A percentile compares a stretch with the other conserved stretches of the same genome.
phyloP scores from a whole-genome alignment of 192 early-diverging fungal species.

The Pilaira anomala region DNA sequence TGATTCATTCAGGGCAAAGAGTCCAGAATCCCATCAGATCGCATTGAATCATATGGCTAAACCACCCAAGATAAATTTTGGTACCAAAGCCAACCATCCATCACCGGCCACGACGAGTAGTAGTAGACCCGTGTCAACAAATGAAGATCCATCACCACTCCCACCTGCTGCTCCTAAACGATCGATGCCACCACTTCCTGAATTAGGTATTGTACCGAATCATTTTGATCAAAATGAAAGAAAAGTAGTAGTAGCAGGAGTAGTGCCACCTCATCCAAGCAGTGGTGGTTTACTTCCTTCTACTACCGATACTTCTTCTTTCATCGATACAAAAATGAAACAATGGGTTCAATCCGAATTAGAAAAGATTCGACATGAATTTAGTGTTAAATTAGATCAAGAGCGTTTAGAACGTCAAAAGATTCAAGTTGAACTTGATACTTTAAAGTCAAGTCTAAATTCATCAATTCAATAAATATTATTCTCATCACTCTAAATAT shows the following conservation, averaged over 20 bases:
- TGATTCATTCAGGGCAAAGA: background rate
- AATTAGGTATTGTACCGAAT: background rate
- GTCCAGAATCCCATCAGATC: background rate
- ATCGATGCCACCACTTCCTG: conserved; percentile 9
- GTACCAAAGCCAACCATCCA: background rate
- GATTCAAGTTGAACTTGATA: conserved; percentile 25
- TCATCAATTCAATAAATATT: too few species aligned
- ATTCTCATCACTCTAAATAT: too few species aligned
- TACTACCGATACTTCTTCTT: background rate
- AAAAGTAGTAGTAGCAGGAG: background rate
- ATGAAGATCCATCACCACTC: background rate
- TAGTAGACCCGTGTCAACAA: background rate
- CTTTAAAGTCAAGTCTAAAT: conserved; percentile 5
- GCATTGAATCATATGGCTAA: conserved; percentile 1
- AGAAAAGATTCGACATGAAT: conserved; percentile 23
- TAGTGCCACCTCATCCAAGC: background rate
- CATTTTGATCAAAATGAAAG: background rate
- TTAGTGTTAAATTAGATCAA: conserved; percentile 18
- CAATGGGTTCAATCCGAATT: conserved; percentile 16
- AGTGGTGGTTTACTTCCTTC: too few species aligned
- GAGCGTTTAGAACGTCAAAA: conserved; percentile 18
- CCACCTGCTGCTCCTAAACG: conserved; percentile 16
- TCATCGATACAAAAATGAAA: conserved; percentile 13
- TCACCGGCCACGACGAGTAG: background rate
- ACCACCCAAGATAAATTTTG: conserved; percentile 12